Evolutionary conservation across 345 rosid species (phyloP).

Genomic region (Alliaria petiolata): DNA sequence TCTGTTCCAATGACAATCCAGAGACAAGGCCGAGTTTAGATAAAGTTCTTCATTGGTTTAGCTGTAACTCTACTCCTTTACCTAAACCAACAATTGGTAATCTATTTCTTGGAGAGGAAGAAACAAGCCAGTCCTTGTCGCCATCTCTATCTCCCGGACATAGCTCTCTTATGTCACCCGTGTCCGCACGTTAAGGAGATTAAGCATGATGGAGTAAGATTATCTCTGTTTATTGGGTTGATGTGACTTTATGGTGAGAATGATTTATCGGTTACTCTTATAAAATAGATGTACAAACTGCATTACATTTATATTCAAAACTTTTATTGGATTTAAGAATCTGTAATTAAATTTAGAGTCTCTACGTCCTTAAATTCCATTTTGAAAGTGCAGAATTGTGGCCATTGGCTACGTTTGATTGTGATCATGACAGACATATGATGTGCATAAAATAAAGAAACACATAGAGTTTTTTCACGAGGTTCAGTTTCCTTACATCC

Average conservation of each 20-base stretch:
- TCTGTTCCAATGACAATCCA: slow-evolving; percentile 8
- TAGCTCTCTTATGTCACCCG: slow-evolving; percentile 7
- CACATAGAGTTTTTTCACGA: no score
- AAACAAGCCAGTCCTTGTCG: not conserved
- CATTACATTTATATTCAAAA: no score
- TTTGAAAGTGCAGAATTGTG: no score
- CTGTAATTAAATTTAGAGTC: no score
- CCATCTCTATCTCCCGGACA: not conserved
- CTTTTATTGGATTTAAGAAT: no score
- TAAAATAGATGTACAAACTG: not conserved
- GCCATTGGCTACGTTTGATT: no score
- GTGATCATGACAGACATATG: no score
- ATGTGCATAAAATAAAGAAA: no score
- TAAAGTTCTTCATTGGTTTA: slow-evolving; percentile 24
- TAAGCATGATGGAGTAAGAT: not conserved
- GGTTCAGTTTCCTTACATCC: no score
- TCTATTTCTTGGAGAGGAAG: slow-evolving; percentile 4
- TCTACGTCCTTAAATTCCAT: no score
- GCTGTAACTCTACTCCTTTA: slow-evolving; percentile 15
- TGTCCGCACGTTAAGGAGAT: not conserved
- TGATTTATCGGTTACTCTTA: not conserved
- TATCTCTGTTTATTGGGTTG: not conserved
- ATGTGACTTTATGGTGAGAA: not conserved
- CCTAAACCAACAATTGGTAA: not conserved
- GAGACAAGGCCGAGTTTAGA: slow-evolving; percentile 22